Evolutionary conservation across 345 rosid species (phyloP), one percentile per base, ranked within the genome.

Genomic region (Anacardium occidentale): DNA sequence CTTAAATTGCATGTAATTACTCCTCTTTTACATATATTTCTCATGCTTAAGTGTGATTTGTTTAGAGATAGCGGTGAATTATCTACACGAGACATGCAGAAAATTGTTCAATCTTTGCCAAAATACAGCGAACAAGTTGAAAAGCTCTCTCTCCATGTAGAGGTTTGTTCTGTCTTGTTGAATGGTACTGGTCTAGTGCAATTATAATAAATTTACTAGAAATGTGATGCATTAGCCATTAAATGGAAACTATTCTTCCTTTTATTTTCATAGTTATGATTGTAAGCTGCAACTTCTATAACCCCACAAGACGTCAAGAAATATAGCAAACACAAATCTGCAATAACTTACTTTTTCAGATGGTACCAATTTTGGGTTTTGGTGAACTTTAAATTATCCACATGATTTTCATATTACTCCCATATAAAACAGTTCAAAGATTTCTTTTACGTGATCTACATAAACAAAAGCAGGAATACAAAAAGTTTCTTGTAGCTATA

Each of bases 61-160:
- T 67, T 79, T 81, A 91, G 97, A 80, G 93, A 88, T 61, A 92
- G 93, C 21, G 71, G 83, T 44, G 98, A 94, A 83, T n/a, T 94
- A 75, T 89, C 98, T 34, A 92, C 97, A 29, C 85, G 95, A 61
- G 98, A 94, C 66, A 69, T 94, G 80, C 97, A 92, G 84, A 94
- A 92, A 84, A 85, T 94, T 76, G 98, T 94, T 82, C 98, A 94
- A 81, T 85, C 98, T 58, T 84, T 94, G 83, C 97, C 97, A 14
- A 85, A 89, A 75, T 94, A 90, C 74, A 91, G 85, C 12, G 97
- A 94, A 79, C 86, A 82, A 83, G 83, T 86, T 62, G 97, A 94
- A 62, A 92, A 87, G 84, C 93, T 94, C 57, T 85, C 97, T 66
- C 89, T 86, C 73, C 98, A 94, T 73, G 91, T 94, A 32, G 98